Percentiles rank a stretch among this genome's conserved stretches.
Evolutionary conservation across 1,139 yeast genomes (phyloP).

Genomic region (Diutina catenulata): DNA sequence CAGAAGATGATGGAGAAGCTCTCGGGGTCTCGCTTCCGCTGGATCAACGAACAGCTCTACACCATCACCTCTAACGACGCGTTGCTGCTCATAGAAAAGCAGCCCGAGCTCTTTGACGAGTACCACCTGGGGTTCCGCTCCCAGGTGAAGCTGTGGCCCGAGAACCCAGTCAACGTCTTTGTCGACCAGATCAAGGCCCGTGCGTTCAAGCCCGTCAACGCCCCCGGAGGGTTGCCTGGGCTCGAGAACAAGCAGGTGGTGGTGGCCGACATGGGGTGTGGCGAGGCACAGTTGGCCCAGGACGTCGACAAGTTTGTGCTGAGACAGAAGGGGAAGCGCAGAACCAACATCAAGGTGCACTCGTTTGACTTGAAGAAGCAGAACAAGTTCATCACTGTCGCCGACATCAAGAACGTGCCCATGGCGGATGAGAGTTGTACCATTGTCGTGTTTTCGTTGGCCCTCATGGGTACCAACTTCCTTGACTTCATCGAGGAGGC

Average conservation of each 20-base stretch:
- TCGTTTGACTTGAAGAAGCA: conserved; percentile 84
- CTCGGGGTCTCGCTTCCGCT: conserved; percentile 89
- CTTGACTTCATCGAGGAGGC: conserved; percentile 88
- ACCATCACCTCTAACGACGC: conserved; percentile 77
- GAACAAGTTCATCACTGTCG: conserved; percentile 84
- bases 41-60: conserved; percentile 94
- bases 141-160: conserved; percentile 96
- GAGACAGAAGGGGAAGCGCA: conserved; percentile 16
- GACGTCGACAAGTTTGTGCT: conserved; percentile 45
- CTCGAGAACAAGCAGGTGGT: conserved; percentile 42
- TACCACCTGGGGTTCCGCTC: conserved; percentile 92
- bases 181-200: conserved; percentile 60
- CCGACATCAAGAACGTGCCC: conserved; percentile 89
- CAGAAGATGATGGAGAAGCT: conserved; percentile 92
- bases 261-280: conserved; percentile 98
- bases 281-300: conserved; percentile 80
- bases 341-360: conserved; percentile 48
- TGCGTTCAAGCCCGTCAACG: conserved; percentile 57
- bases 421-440: conserved; percentile 66
- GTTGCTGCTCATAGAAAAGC: conserved; percentile 54
- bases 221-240: conserved; percentile 94
- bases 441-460: conserved; percentile 81
- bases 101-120: conserved; percentile 85
- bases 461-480: conserved; percentile 95
- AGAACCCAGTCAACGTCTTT: conserved; percentile 87